Percentiles rank a stretch among this genome's conserved stretches.
Evolutionary conservation across 768 basidiomycete species (phyloP).

Genomic region (Russula vinacea): DNA sequence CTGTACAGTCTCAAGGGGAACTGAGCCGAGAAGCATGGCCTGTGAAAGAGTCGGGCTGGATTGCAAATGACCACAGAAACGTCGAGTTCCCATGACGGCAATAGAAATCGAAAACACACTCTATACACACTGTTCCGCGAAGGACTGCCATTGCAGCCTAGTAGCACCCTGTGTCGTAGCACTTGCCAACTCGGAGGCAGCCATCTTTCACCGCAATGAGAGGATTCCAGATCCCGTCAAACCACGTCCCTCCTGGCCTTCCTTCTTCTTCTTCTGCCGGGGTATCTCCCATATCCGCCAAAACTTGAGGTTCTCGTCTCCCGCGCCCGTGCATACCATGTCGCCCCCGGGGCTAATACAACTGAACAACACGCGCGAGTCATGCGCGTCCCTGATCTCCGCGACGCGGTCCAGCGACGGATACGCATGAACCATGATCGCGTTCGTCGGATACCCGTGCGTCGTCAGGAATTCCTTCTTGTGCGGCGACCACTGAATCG

Average conservation of each 20-base stretch:
- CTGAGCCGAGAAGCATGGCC: slow-evolving; percentile 2
- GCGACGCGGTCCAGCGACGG: slow-evolving; percentile 79
- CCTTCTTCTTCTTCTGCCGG: slow-evolving; percentile 52
- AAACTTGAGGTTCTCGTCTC: slow-evolving; percentile 96
- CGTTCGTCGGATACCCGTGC: slow-evolving; percentile 91
- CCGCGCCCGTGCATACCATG: slow-evolving; percentile 86
- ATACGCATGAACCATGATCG: slow-evolving; percentile 79
- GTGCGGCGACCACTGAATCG: slow-evolving; percentile 82
- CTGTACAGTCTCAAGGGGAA: background rate
- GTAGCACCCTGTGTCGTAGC: too few relatives aligned
- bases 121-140: too few relatives aligned
- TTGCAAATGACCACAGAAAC: background rate
- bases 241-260: slow-evolving; percentile 39
- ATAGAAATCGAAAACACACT: too few relatives aligned
- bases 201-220: slow-evolving; percentile 36
- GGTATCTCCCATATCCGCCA: slow-evolving; percentile 82
- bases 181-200: too few relatives aligned
- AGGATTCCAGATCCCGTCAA: slow-evolving; percentile 36
- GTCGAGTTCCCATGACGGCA: slow-evolving; percentile 3
- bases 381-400: slow-evolving; percentile 90
- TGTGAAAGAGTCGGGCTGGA: slow-evolving; percentile 2
- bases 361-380: slow-evolving; percentile 84
- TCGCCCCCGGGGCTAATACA: slow-evolving; percentile 86
- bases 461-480: slow-evolving; percentile 88
- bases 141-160: too few relatives aligned